Base-by-base conservation (phyloP, 1,284 basidiomycete genomes). In the Cryptococcus sp. region DNA sequence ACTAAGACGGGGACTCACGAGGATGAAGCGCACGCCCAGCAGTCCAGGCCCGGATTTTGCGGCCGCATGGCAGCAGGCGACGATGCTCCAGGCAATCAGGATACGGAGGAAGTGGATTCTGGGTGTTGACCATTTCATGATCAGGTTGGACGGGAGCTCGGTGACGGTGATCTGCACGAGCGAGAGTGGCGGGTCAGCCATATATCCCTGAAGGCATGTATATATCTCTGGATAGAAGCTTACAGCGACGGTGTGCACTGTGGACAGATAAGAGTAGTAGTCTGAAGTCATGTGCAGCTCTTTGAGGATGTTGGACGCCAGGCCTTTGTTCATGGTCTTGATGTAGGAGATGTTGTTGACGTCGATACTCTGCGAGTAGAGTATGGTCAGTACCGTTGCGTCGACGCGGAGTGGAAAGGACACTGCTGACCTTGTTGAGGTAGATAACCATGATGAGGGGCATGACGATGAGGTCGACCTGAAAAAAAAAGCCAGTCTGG, bases 91-190 rank as follows among this genome's bases (percentile, higher is more conserved):
- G 18, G 59, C 37, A 21, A 62, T 15, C 18, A 63, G 46, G 56
- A 70, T 70, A 13, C 66, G 59, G 35, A 59, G 13, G 43, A 67
- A 64, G 40, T 67, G 63, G 12, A 63, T 63, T 50, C 65, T 50
- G 12, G 68, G 68, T 9, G 62, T 64, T 1, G 55, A 50, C 58
- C 57, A 56, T 50, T 70, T 70, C 55, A 70, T 53, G 42, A 67
- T 36, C 9, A 70, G 23, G 50, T 68, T 70, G 4, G 56, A 60
- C 1, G 66, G 68, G 11, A 69, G 52, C 52, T 68, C 68, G n/a
- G 55, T 42, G 7, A 65, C 33, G 28, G 28, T 33, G 28, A 33
- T 33, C 28, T 33, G 28, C 28, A 9, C 28, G 28, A 4, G 28
- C n/a, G 28, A 4, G 28, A 9, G 28, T 33, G 9, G 28, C 5